Evolutionary conservation across 2,329 filamentous ascomycete genomes (phyloP).

Genomic region (Aspergillus uvarum): DNA sequence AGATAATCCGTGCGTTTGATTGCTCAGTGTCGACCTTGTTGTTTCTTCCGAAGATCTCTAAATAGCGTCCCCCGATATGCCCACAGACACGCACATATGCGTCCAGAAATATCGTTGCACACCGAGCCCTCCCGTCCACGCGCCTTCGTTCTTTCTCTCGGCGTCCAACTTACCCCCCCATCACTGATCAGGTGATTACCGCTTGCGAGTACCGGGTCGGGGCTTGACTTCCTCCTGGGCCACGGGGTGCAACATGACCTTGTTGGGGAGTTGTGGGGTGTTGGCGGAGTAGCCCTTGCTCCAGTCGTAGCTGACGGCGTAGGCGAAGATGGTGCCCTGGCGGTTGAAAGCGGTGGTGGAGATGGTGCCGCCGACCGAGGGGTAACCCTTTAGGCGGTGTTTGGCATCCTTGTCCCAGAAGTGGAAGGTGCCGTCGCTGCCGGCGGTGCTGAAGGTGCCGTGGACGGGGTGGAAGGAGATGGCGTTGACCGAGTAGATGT

Average conservation of each 20-base stretch:
- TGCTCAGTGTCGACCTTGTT: neutral
- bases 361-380: slow-evolving; percentile 80
- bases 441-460: slow-evolving; percentile 97
- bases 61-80: neutral
- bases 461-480: slow-evolving; percentile 97
- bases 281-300: slow-evolving; percentile 91
- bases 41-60: neutral
- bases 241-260: slow-evolving; percentile 82
- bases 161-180: neutral
- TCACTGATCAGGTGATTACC: slow-evolving; percentile 25
- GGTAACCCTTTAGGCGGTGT: slow-evolving; percentile 85
- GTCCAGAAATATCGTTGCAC: neutral
- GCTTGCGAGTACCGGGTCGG: slow-evolving; percentile 47
- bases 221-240: slow-evolving; percentile 64
- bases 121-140: neutral
- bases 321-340: slow-evolving; percentile 79
- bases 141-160: neutral
- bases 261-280: slow-evolving; percentile 66
- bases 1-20: neutral
- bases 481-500: slow-evolving; percentile 92
- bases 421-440: slow-evolving; percentile 85
- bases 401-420: slow-evolving; percentile 84
- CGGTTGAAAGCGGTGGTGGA: slow-evolving; percentile 88
- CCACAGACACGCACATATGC: neutral
- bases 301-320: slow-evolving; percentile 96